Evolutionary conservation across 768 basidiomycete species (phyloP).

Genomic region (Imleria badia): DNA sequence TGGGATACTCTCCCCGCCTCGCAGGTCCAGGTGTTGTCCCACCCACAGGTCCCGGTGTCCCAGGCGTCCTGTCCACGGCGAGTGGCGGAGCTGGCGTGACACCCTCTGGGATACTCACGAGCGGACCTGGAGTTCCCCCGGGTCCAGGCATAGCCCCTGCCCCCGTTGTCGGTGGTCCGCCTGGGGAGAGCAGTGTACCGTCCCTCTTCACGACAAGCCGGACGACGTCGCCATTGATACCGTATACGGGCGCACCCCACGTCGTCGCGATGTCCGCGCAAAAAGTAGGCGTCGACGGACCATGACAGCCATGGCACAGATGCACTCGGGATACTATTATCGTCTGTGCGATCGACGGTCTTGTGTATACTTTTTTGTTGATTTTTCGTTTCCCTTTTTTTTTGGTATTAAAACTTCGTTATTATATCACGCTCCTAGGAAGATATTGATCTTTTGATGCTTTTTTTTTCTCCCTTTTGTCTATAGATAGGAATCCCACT

Average conservation of each 20-base stretch:
- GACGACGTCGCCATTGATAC: constrained; percentile 26
- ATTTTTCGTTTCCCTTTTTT: neutral
- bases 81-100: constrained; percentile 20
- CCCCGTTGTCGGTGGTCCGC: neutral
- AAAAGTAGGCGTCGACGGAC: constrained; percentile 23
- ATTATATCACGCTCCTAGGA: neutral
- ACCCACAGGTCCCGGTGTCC: constrained; percentile 27
- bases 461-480: neutral
- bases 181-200: constrained; percentile 10
- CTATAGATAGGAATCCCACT: constrained; percentile 11
- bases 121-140: constrained; percentile 29
- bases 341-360: neutral
- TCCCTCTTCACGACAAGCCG: constrained; percentile 15
- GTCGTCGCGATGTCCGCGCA: constrained; percentile 8
- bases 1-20: constrained; percentile 31
- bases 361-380: neutral
- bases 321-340: neutral
- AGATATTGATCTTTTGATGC: neutral
- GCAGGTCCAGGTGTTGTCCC: constrained; percentile 31
- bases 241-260: constrained; percentile 12
- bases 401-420: neutral
- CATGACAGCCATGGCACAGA: neutral
- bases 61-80: constrained; percentile 22
- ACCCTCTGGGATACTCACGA: constrained; percentile 27
- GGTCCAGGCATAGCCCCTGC: constrained; percentile 30